phyloP scores from a whole-genome alignment of 1,139 yeast genomes.

The Yamadazyma dendronema region DNA sequence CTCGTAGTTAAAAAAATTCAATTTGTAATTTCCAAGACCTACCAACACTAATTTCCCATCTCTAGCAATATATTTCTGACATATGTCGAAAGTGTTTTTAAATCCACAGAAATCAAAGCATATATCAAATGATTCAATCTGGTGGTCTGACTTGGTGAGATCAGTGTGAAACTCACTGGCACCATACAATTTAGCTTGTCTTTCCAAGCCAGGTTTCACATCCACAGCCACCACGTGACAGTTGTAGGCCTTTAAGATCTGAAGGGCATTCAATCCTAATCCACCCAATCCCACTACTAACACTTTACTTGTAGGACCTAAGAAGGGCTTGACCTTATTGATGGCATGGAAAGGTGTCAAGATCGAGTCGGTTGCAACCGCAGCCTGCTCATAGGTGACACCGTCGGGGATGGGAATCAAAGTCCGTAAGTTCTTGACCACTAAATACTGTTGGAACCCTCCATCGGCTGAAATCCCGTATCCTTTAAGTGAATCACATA shows the following conservation, averaged over 20 bases:
- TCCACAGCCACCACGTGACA: conserved; percentile 42
- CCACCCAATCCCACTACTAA: conserved; percentile 52
- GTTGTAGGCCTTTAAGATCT: conserved; percentile 41
- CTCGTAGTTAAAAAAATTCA: conserved; percentile 32
- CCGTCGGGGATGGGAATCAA: conserved; percentile 48
- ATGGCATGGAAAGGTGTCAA: conserved; percentile 54
- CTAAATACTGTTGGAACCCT: conserved; percentile 49
- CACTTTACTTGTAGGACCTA: conserved; percentile 39
- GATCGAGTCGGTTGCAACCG: conserved; percentile 50
- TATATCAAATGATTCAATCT: conserved; percentile 34
- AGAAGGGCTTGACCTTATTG: conserved; percentile 31
- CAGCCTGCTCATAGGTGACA: conserved; percentile 46
- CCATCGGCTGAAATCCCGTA: conserved; percentile 49
- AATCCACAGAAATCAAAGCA: conserved; percentile 48
- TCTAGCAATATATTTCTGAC: conserved; percentile 32
- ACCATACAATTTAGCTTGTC: conserved; percentile 34
- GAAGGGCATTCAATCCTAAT: conserved; percentile 49
- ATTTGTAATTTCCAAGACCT: conserved; percentile 40
- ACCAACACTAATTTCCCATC: conserved; percentile 44
- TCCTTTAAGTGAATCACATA: conserved; percentile 28
- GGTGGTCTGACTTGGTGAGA: conserved; percentile 25
- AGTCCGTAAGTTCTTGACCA: conserved; percentile 34
- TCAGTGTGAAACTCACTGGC: conserved; percentile 44
- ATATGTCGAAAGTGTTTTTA: conserved; percentile 33
- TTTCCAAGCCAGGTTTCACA: conserved; percentile 29